Percentiles rank a stretch among this genome's conserved stretches.
Conservation (phyloP, 192 early-diverging fungal species). For the Spizellomyces sp. region DNA sequence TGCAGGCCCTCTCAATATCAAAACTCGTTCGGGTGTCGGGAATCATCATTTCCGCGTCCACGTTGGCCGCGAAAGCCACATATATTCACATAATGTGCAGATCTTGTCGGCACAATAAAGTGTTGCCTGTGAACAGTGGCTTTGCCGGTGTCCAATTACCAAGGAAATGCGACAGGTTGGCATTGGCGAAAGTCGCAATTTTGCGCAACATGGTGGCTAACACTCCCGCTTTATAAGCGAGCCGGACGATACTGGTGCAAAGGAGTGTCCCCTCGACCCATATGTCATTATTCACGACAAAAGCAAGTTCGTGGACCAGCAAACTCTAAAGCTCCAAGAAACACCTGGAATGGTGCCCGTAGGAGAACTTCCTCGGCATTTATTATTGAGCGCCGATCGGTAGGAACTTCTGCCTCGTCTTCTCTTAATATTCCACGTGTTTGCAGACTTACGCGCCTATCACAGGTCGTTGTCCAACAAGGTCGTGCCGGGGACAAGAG, state of each 20-base stretch:
- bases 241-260: conserved; percentile 32
- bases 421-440: neutral
- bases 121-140: conserved; percentile 79
- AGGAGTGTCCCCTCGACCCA: conserved; percentile 79
- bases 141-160: conserved; percentile 85
- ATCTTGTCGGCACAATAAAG: conserved; percentile 80
- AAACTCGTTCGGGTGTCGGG: conserved; percentile 94
- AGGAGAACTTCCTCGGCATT: conserved; percentile 96
- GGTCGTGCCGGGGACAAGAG: conserved; percentile 92
- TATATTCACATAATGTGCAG: conserved; percentile 87
- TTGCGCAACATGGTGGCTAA: conserved; percentile 7
- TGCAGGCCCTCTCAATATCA: conserved; percentile 77
- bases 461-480: conserved; percentile 75
- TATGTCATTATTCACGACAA: conserved; percentile 95
- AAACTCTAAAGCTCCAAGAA: conserved; percentile 97
- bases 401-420: conserved; percentile 13
- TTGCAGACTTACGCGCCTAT: neutral
- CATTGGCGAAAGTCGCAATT: neutral
- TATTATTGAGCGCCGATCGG: conserved; percentile 87
- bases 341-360: conserved; percentile 96
- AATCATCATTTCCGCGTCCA: conserved; percentile 92
- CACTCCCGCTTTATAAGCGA: conserved; percentile 27
- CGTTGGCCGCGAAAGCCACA: conserved; percentile 86
- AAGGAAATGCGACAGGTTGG: conserved; percentile 82
- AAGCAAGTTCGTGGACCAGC: conserved; percentile 94